Evolutionary conservation across 164 flowering plant species (phyloP), one percentile per base, ranked within the genome.

Genomic region (Nymphaea colorata): DNA sequence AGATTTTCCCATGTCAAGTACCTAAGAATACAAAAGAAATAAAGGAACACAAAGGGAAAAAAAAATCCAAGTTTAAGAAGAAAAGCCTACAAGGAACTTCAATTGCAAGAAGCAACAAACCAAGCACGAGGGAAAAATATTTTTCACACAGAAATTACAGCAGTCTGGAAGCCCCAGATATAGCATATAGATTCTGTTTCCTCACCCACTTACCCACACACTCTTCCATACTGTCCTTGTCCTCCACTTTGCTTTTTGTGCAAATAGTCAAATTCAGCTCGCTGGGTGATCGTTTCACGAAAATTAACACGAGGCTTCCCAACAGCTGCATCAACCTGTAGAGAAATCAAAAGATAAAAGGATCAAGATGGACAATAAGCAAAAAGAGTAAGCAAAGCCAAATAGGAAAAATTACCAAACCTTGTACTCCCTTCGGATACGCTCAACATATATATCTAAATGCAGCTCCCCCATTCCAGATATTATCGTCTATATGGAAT

Each of bases 391-490:
- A 47, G 55, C 55, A 47, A 47, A 47, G 11, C 55, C 7, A 12
- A 47, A 47, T 12, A 25, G 36, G 36, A 25, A 25, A 25, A 25
- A 47, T 25, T 25, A 25, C 55, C 55, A 47, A 47, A 94, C 99
- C 98, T 92, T 92, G 73, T 95, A 95, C 72, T 95, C 99, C 74
- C 99, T 84, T 55, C 87, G 77, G 57, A 95, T 93, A 66, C 99
- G 96, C 77, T 95, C 99, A 71, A 95, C 99, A 80, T 95, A 95
- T 53, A 95, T 87, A 71, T 93, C 95, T 87, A 95, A 78, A 78
- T 95, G 99, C 77, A 95, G 82, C 78, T 95, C 99, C 72, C 99
- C 99, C 99, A 95, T 95, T 66, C 99, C 99, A 69, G 99, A 92
- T 36, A 95, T 92, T 67, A 95, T 95, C 55, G 99, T 95, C 98